Evolutionary conservation across 1,284 basidiomycete species (phyloP).

Genomic region (Lentinus polychrous): DNA sequence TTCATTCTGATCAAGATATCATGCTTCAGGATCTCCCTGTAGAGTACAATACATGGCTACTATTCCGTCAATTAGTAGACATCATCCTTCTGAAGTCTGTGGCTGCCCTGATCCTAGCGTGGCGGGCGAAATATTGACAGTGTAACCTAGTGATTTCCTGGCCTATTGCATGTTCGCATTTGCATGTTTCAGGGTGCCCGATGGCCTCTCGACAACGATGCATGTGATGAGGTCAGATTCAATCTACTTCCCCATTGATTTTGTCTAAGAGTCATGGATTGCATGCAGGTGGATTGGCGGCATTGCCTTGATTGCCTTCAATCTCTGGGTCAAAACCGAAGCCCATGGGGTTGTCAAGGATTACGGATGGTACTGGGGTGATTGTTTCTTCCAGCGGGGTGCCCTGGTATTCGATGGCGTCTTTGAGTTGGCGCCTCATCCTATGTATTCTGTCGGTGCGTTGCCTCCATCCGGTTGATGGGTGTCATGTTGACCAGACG

Average conservation of each 20-base stretch:
- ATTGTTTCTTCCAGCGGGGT: conserved; percentile 91
- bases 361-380: conserved; percentile 97
- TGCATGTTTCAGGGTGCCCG: conserved; percentile 79
- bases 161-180: conserved; percentile 96
- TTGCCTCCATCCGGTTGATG: conserved; percentile 7
- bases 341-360: conserved; percentile 95
- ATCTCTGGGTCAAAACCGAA: conserved; percentile 98
- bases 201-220: conserved; percentile 64
- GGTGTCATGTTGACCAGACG: background rate
- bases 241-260: background rate
- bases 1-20: conserved; percentile 5
- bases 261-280: background rate
- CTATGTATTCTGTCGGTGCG: conserved; percentile 91
- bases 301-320: conserved; percentile 83
- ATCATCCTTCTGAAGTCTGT: conserved; percentile 91
- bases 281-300: conserved; percentile 77
- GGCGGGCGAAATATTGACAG: background rate
- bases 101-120: background rate
- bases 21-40: conserved; percentile 58
- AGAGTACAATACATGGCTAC: conserved; percentile 89
- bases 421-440: conserved; percentile 88
- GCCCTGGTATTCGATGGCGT: conserved; percentile 96
- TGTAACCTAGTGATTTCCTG: conserved; percentile 72
- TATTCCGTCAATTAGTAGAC: conserved; percentile 89
- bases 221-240: conserved; percentile 67